Evolutionary conservation across 305 asterid species (phyloP).

Genomic region (Fraxinus floribunda): DNA sequence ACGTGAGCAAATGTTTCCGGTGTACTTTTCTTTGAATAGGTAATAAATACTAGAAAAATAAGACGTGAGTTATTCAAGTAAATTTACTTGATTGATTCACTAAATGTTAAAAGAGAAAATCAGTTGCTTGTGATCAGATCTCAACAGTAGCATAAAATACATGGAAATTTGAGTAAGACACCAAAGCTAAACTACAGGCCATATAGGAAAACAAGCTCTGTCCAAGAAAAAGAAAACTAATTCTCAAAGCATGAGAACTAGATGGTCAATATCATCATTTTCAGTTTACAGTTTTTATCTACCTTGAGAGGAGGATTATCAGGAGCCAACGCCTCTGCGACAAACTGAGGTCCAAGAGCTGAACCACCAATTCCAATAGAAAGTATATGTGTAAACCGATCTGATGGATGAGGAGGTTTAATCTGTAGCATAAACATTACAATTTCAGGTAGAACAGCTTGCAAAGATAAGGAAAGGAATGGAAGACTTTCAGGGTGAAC

Average conservation of each 20-base stretch:
- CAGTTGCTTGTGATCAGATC: not conserved
- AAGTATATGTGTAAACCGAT: conserved; percentile 80
- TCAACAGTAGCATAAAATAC: not conserved
- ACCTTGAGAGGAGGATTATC: conserved; percentile 99
- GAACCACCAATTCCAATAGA: conserved; percentile 99
- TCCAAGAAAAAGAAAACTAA: not conserved
- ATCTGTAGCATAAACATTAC: conserved; percentile 50
- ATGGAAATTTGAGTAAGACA: not conserved
- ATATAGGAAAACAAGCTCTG: not conserved
- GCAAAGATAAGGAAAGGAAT: not conserved
- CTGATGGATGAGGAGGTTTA: conserved; percentile 57
- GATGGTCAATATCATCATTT: not conserved
- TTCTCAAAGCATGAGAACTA: not conserved
- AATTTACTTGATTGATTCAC: not conserved
- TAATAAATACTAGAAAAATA: not conserved
- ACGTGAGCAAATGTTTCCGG: not conserved
- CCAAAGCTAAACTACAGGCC: not conserved
- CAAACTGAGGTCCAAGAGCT: conserved; percentile 98
- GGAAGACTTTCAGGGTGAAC: not conserved
- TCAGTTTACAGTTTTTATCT: conserved; percentile 2
- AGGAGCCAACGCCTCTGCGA: conserved; percentile 99
- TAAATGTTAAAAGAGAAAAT: not conserved
- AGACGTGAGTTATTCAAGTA: not conserved
- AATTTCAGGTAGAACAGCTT: conserved; percentile 22
- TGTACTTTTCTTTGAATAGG: not conserved